Percentiles rank a stretch among this genome's conserved stretches.
Evolutionary conservation across 2,329 filamentous ascomycete species (phyloP).

Genomic region (Botrytis paeoniae): DNA sequence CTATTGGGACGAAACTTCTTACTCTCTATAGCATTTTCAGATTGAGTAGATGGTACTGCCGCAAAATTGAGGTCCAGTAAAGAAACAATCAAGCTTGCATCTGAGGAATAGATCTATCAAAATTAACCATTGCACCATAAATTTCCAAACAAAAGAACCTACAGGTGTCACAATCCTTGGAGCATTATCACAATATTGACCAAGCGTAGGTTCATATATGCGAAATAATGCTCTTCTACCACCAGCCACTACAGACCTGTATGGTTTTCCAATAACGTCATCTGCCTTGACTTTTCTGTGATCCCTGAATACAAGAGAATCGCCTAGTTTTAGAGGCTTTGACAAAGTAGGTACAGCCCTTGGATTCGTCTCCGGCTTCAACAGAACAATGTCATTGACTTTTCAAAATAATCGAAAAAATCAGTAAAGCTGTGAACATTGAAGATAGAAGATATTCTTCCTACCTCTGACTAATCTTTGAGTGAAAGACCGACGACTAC

Average conservation of each 20-base stretch:
- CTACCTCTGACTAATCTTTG: slow-evolving; percentile 14
- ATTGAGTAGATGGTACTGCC: neutral
- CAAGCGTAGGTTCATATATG: slow-evolving; percentile 63
- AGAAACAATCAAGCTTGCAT: slow-evolving; percentile 72
- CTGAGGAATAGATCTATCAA: slow-evolving; percentile 66
- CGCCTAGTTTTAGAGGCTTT: slow-evolving; percentile 41
- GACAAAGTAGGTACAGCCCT: slow-evolving; percentile 38
- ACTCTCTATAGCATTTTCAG: slow-evolving; percentile 38
- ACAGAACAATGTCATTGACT: slow-evolving; percentile 33
- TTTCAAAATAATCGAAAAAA: neutral
- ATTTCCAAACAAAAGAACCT: slow-evolving; percentile 35
- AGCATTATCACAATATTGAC: slow-evolving; percentile 64
- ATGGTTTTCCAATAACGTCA: slow-evolving; percentile 35
- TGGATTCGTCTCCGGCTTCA: slow-evolving; percentile 26
- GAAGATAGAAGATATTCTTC: neutral
- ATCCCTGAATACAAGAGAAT: slow-evolving; percentile 23
- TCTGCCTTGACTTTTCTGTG: slow-evolving; percentile 40
- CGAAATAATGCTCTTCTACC: slow-evolving; percentile 30
- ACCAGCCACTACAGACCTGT: slow-evolving; percentile 26
- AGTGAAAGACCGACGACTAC: slow-evolving; percentile 1
- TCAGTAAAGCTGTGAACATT: neutral
- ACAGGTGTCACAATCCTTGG: slow-evolving; percentile 73
- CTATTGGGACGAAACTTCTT: neutral
- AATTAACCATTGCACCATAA: neutral
- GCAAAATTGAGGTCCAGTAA: slow-evolving; percentile 66